Conservation (phyloP, 768 basidiomycete species). For the Boletus rubroflammeus region DNA sequence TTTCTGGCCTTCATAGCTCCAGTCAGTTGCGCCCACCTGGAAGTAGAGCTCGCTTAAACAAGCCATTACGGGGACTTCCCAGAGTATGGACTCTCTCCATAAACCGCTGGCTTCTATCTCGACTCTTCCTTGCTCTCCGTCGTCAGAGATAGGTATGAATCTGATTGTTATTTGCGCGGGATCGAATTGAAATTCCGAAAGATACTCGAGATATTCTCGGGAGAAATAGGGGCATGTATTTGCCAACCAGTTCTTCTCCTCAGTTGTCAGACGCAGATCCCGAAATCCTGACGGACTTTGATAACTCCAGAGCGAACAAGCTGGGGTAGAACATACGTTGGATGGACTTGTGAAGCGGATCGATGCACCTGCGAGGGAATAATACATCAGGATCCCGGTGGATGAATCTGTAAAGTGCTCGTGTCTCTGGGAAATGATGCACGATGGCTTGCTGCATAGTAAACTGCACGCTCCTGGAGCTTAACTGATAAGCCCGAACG, state of each 20-base stretch:
- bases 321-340: conserved; percentile 45
- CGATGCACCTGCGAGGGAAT: conserved; percentile 47
- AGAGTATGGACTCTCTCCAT: conserved; percentile 85
- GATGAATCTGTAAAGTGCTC: conserved; percentile 76
- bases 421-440: conserved; percentile 66
- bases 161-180: conserved; percentile 57
- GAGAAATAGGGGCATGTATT: conserved; percentile 72
- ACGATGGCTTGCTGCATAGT: conserved; percentile 95
- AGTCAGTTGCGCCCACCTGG: conserved; percentile 66
- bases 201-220: conserved; percentile 69
- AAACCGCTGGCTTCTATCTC: conserved; percentile 70
- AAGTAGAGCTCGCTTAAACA: conserved; percentile 90
- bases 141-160: conserved; percentile 57
- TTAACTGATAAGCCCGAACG: background rate
- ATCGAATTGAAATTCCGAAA: conserved; percentile 65
- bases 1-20: conserved; percentile 80
- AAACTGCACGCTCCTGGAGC: conserved; percentile 43
- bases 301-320: conserved; percentile 13
- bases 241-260: conserved; percentile 67
- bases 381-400: conserved; percentile 63
- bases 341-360: conserved; percentile 47
- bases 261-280: conserved; percentile 51
- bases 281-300: conserved; percentile 55
- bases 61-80: conserved; percentile 96
- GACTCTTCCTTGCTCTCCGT: conserved; percentile 53